Evolutionary conservation across 331 rosid genomes (phyloP).

Genomic region (Pyracantha coccinea): DNA sequence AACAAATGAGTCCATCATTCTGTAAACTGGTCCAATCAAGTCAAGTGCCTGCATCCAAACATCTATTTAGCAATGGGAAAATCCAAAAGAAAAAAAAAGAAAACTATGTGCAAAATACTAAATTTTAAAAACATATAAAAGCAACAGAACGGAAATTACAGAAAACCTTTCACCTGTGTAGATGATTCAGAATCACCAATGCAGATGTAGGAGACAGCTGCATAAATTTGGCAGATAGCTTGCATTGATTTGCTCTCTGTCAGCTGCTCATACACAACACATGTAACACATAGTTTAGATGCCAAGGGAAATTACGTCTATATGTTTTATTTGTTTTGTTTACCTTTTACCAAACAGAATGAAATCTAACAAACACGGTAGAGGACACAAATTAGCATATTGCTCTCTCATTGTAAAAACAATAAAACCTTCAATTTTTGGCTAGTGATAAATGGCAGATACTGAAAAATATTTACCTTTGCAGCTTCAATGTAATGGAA

Average conservation of each 20-base stretch:
- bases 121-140: neutral
- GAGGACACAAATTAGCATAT: neutral
- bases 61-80: conserved; percentile 14
- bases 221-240: conserved; percentile 87
- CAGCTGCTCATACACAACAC: conserved; percentile 38
- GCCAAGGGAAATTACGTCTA: conserved; percentile 12
- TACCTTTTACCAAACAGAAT: neutral
- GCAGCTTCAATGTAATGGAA: conserved; percentile 87
- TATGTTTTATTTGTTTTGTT: neutral
- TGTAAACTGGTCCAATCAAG: conserved; percentile 83
- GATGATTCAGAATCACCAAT: conserved; percentile 96
- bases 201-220: conserved; percentile 91
- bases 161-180: conserved; percentile 51
- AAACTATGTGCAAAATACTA: neutral
- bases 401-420: conserved; percentile 12
- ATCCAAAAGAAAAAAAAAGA: neutral
- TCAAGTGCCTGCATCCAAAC: conserved; percentile 81
- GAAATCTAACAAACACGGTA: neutral
- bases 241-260: conserved; percentile 93
- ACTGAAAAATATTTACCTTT: conserved; percentile 36
- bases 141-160: neutral
- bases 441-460: neutral
- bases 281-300: conserved; percentile 20
- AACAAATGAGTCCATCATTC: conserved; percentile 88
- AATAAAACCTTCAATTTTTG: conserved; percentile 6